Conservation (phyloP, 164 flowering plant genomes). For the Aristolochia contorta region DNA sequence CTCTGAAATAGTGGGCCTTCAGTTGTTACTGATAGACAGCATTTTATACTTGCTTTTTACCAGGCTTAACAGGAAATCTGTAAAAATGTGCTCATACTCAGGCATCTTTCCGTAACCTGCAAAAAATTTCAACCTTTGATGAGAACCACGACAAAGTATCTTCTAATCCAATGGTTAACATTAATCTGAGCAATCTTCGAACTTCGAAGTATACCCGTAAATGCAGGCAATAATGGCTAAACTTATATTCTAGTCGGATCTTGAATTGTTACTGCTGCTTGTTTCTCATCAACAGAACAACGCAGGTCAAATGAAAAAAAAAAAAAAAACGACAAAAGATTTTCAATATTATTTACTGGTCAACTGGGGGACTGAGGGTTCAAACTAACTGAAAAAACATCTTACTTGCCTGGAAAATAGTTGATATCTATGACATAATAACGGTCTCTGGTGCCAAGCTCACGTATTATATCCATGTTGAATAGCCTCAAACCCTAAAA, state of each 20-base stretch:
- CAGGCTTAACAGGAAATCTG: conserved; percentile 66
- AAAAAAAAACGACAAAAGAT: too few species aligned
- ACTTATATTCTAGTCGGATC: too few species aligned
- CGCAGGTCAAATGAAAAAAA: too few species aligned
- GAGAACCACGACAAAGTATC: neutral
- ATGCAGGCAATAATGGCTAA: too few species aligned
- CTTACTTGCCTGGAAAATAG: conserved; percentile 74
- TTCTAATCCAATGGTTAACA: neutral
- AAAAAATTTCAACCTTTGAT: conserved; percentile 1
- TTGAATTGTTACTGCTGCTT: too few species aligned
- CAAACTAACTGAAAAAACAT: neutral
- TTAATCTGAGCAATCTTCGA: neutral
- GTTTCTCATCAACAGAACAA: too few species aligned
- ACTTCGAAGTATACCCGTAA: too few species aligned
- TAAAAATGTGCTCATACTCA: conserved; percentile 75
- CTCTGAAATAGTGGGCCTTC: neutral
- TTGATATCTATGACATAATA: conserved; percentile 93
- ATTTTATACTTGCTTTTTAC: conserved; percentile 41
- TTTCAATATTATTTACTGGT: too few species aligned
- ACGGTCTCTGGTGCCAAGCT: conserved; percentile 56
- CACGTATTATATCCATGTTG: conserved; percentile 83
- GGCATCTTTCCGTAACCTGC: conserved; percentile 88
- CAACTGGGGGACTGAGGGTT: too few species aligned
- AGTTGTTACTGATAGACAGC: conserved; percentile 12
- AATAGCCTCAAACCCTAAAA: conserved; percentile 79